phyloP scores from a whole-genome alignment of 2,329 filamentous ascomycete species.

The Aureobasidium lini region DNA sequence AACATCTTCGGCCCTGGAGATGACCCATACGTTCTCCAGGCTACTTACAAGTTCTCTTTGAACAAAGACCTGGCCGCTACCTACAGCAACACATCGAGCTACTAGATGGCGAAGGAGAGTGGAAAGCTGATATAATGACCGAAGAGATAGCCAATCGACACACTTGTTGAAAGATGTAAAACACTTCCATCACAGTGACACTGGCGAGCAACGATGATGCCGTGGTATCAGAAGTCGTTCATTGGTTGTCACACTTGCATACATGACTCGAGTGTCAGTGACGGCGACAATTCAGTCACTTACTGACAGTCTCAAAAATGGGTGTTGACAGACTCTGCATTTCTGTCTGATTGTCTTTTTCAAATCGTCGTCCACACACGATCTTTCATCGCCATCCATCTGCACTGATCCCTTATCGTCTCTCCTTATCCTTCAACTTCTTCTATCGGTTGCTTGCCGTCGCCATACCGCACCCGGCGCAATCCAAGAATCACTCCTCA shows the following conservation, averaged over 20 bases:
- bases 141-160: background rate
- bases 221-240: too few species aligned
- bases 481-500: background rate
- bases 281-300: background rate
- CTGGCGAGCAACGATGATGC: background rate
- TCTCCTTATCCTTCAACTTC: background rate
- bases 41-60: constrained; percentile 37
- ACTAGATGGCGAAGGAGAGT: background rate
- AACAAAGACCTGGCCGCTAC: constrained; percentile 19
- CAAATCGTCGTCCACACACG: background rate
- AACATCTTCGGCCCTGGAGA: constrained; percentile 42
- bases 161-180: background rate
- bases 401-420: background rate
- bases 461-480: background rate
- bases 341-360: background rate
- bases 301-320: background rate
- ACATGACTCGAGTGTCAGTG: background rate
- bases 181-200: background rate
- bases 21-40: constrained; percentile 37
- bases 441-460: background rate
- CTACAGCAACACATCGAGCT: constrained; percentile 12
- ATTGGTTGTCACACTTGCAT: background rate
- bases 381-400: background rate
- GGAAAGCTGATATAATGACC: background rate
- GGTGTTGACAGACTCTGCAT: background rate